Evolutionary conservation across 2,329 filamentous ascomycete genomes (phyloP), one percentile per base, ranked within the genome.

Genomic region (Zalaria sp.): DNA sequence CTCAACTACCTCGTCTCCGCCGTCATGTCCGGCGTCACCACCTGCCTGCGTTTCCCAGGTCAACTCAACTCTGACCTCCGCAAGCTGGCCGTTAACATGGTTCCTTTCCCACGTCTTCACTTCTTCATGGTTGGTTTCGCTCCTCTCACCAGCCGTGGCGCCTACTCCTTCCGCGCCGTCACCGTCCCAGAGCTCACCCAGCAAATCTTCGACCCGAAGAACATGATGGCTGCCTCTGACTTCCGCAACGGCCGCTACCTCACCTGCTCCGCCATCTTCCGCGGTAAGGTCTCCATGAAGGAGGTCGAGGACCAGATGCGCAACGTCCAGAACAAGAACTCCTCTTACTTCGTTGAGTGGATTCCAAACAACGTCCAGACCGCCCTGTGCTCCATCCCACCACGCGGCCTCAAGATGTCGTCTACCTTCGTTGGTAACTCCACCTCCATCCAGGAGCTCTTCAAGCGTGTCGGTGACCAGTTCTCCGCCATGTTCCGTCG

Each of bases 91-190:
- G 91, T 98, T 70, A 98, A 98, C 85, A 98, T 98, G 78, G 91
- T 98, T 71, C 91, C 91, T 50, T 98, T 98, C 84, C 91, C 91
- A 56, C 91, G 91, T 87, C 86, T 98, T 51, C 91, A 98, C 73
- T 98, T 98, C 82, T 98, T 98, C 81, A 98, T 98, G 91, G 91
- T 98, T 66, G 91, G 91, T 67, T 98, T 98, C 66, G 89, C 91
- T 68, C 91, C 91, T 64, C 79, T 98, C 61, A 98, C 91, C 66
- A 93, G 86, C 71, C 81, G 83, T 67, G 80, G 81, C 58, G 83
- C 89, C 54, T 69, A 93, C 77, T 86, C 84, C 56, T 98, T 96
- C 89, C 91, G 91, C 64, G 89, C 91, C 54, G 83, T 96, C 67
- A 88, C 82, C 61, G 91, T 98, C 48, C 89, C 91, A 45, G 91